phyloP scores from a whole-genome alignment of 306 rosid species.

The Trifolium fragiferum region DNA sequence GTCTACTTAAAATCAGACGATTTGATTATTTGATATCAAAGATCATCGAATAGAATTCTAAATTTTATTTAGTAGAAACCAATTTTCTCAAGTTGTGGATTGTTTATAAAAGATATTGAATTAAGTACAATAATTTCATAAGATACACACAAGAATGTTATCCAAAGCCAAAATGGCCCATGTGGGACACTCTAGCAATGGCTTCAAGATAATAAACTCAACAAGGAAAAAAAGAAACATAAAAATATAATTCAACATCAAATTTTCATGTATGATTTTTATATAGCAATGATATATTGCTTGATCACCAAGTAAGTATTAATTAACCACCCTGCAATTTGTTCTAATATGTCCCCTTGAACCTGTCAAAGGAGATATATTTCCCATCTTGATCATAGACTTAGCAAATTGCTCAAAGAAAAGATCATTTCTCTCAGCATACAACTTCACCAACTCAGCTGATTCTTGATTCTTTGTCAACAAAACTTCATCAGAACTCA shows the following conservation, averaged over 20 bases:
- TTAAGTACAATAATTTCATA: constrained; percentile 29
- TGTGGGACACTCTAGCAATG: not conserved
- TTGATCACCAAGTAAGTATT: constrained; percentile 43
- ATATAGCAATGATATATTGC: constrained; percentile 1
- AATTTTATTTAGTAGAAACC: too few species aligned
- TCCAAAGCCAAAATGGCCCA: constrained; percentile 7
- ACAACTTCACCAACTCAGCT: constrained; percentile 59
- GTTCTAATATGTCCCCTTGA: constrained; percentile 81
- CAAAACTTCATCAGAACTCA: constrained; percentile 80
- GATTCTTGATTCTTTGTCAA: constrained; percentile 60
- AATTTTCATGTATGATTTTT: not conserved
- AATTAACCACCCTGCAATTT: constrained; percentile 65
- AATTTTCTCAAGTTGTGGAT: too few species aligned
- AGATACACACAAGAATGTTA: constrained; percentile 26
- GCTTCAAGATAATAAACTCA: constrained; percentile 34
- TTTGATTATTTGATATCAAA: too few species aligned
- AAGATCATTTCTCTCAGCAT: constrained; percentile 57
- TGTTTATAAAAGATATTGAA: constrained; percentile 10
- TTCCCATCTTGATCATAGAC: constrained; percentile 95
- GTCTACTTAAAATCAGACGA: too few species aligned
- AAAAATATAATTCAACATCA: not conserved
- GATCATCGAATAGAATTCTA: too few species aligned
- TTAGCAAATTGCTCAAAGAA: constrained; percentile 82
- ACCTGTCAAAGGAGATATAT: constrained; percentile 77
- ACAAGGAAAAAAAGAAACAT: constrained; percentile 23